Evolutionary conservation across 345 rosid genomes (phyloP).

Genomic region (Capsella bursapastoris): DNA sequence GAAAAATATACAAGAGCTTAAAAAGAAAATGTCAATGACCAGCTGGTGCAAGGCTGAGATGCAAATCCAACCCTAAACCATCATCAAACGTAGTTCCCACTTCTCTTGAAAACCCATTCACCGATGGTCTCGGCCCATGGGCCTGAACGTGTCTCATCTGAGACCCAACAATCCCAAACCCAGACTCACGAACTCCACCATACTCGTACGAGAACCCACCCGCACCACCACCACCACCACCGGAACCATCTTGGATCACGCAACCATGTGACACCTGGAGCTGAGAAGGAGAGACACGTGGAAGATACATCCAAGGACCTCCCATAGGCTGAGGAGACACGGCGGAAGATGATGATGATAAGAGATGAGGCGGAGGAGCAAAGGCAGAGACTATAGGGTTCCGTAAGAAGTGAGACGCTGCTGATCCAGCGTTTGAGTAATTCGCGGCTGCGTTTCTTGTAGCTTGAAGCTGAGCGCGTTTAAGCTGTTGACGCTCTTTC

Average conservation of each 20-base stretch:
- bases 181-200: constrained; percentile 39
- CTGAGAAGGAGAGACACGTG: constrained; percentile 64
- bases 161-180: constrained; percentile 40
- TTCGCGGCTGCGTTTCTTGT: constrained; percentile 58
- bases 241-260: constrained; percentile 48
- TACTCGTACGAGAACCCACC: constrained; percentile 50
- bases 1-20: constrained; percentile 53
- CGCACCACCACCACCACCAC: constrained; percentile 39
- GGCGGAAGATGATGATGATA: constrained; percentile 47
- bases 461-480: constrained; percentile 77
- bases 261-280: constrained; percentile 87
- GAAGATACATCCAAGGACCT: constrained; percentile 86
- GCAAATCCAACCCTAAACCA: constrained; percentile 78
- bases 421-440: constrained; percentile 43
- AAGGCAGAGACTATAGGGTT: constrained; percentile 93
- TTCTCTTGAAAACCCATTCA: constrained; percentile 71
- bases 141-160: constrained; percentile 41
- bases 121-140: constrained; percentile 56
- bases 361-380: constrained; percentile 80
- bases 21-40: constrained; percentile 52
- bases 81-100: constrained; percentile 81
- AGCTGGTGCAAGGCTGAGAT: constrained; percentile 93
- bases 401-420: constrained; percentile 57
- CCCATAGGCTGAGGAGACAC: constrained; percentile 46
- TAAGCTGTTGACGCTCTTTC: constrained; percentile 80